These are phyloP conservation scores for Aureobasidium namibiae DNA, from an alignment of 2,329 filamentous ascomycete species.

Conservation along the genomic window DNA sequence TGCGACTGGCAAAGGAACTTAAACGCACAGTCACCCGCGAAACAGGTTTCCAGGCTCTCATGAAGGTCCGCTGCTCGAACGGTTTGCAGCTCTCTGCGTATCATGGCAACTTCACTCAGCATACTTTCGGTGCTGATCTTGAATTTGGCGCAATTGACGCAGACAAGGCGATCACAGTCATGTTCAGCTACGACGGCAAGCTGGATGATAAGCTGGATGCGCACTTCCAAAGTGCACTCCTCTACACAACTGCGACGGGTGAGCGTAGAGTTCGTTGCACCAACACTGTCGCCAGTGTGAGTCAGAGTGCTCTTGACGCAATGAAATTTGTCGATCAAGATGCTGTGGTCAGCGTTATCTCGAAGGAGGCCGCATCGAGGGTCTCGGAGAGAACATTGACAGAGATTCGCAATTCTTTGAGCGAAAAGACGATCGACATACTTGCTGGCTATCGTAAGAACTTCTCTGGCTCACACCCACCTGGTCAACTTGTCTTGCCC, in stretches of 20 bases:
- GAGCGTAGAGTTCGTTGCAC: conserved; percentile 86
- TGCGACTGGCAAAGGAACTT: conserved; percentile 78
- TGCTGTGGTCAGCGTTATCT: conserved; percentile 77
- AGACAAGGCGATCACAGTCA: conserved; percentile 85
- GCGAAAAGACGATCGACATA: conserved; percentile 88
- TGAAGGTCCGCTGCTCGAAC: conserved; percentile 98
- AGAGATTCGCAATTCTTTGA: conserved; percentile 73
- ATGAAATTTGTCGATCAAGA: conserved; percentile 97
- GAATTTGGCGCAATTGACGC: conserved; percentile 89
- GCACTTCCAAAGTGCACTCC: conserved; percentile 89
- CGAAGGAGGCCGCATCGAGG: conserved; percentile 88
- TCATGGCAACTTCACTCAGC: conserved; percentile 92
- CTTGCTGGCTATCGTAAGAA: conserved; percentile 88
- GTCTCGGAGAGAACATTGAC: conserved; percentile 70
- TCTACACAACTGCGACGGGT: conserved; percentile 87
- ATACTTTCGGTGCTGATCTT: conserved; percentile 88
- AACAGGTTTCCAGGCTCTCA: conserved; percentile 88
- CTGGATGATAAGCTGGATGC: conserved; percentile 94
- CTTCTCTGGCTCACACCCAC: conserved; percentile 77
- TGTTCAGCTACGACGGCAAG: conserved; percentile 94
- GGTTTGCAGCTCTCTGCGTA: conserved; percentile 90
- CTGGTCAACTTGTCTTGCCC: conserved; percentile 86
- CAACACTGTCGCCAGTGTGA: conserved; percentile 89
- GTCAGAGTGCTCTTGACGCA: conserved; percentile 69
- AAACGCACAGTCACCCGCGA: conserved; percentile 79